Evolutionary conservation across 345 rosid genomes (phyloP), one percentile per base, ranked within the genome.

Genomic region (Salix brachista): DNA sequence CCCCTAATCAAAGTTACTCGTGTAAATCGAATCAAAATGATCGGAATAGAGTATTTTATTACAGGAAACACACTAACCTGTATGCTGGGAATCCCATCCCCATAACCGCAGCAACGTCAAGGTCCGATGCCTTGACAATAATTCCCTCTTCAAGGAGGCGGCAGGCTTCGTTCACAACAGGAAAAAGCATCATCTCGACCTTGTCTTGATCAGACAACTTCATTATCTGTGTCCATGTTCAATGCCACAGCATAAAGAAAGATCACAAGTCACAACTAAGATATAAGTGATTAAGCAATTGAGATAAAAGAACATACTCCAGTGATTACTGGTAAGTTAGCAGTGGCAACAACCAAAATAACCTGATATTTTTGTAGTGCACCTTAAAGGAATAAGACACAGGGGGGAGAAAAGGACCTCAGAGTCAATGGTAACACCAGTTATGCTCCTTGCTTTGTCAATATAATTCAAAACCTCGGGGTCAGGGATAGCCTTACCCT

Each of bases 1-100:
- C 98, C 98, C 90, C 95, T 89, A 73, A 58, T 26, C 4, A 28
- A 73, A 73, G 41, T 70, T 44, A 18, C 21, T 26, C 3, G 5
- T 4, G 32, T 37, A 36, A 37, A 37, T 23, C n/a, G 10, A 36
- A 5, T 42, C 25, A 19, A 19, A 37, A 41, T 18, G 17, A 12
- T 3, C 14, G 5, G 42, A 42, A 41, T 18, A 11, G 6, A 37
- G 3, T n/a, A 26, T 37, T 13, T 19, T 37, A 4, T 68, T 23
- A 23, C 26, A 11, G 71, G 71, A 68, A 39, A 68, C 41, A n/a
- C 52, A 68, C 71, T 11, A 8, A 41, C 71, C 66, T 71, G 42
- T 71, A 71, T 8, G 41, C 16, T 19, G 75, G 75, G 64, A 71
- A 71, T 10, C 65, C 75, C 66, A 71, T 71, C 30, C 75, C 75